Percentiles rank a stretch among this genome's conserved stretches.
Conservation (phyloP, 441 rosid species). For the Eruca vesicaria region DNA sequence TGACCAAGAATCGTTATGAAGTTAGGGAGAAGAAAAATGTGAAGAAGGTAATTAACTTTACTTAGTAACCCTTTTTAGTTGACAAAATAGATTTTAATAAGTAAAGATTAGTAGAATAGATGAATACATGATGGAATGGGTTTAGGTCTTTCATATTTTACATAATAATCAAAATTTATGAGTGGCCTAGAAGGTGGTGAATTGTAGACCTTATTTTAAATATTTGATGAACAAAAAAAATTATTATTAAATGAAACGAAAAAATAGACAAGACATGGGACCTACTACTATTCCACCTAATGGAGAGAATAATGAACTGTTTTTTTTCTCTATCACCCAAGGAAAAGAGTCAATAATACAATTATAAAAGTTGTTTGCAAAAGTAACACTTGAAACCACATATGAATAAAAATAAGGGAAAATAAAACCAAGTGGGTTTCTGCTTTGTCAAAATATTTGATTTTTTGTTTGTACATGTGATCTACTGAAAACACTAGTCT, state of each 20-base stretch:
- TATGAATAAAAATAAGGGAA: too few relatives aligned
- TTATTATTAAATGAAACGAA: conserved; percentile 6
- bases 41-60: conserved; percentile 53
- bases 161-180: conserved; percentile 14
- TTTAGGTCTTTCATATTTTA: not conserved
- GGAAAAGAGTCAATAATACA: conserved; percentile 5
- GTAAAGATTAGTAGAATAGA: not conserved
- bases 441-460: not conserved
- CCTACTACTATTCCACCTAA: conserved; percentile 35
- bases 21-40: conserved; percentile 74
- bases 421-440: not conserved
- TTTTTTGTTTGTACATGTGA: not conserved
- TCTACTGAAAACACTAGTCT: too few relatives aligned
- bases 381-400: not conserved
- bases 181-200: conserved; percentile 30
- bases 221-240: not conserved
- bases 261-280: conserved; percentile 38
- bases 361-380: conserved; percentile 4
- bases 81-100: conserved; percentile 6
- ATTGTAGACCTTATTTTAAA: conserved; percentile 24
- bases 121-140: conserved; percentile 17
- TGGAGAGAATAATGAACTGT: conserved; percentile 24
- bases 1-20: conserved; percentile 66
- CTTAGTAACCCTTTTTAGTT: not conserved
- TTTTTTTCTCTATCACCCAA: not conserved